phyloP scores from a whole-genome alignment of 768 basidiomycete genomes.

The Boletus fagicola region DNA sequence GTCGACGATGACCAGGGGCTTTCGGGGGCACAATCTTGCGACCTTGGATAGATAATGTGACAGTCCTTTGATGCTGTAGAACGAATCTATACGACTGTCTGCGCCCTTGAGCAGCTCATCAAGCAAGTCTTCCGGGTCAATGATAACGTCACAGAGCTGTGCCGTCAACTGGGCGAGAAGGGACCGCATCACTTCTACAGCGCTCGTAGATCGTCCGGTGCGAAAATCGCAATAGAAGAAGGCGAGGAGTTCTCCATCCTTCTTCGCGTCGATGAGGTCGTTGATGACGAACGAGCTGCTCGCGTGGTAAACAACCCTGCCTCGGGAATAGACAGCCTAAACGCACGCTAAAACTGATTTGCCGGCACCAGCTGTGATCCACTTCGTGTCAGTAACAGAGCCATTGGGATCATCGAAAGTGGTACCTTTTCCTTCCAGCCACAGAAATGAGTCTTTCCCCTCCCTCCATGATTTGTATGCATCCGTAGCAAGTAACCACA shows the following conservation, averaged over 20 bases:
- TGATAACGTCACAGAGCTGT: not conserved
- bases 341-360: conserved; percentile 4
- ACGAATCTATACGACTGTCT: too few relatives aligned
- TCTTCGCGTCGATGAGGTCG: not conserved
- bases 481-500: conserved; percentile 7
- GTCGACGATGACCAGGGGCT: too few relatives aligned
- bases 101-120: too few relatives aligned
- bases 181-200: conserved; percentile 18
- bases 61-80: too few relatives aligned
- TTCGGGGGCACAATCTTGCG: too few relatives aligned
- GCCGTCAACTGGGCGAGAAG: conserved; percentile 18
- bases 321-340: too few relatives aligned
- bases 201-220: conserved; percentile 1
- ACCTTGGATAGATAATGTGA: too few relatives aligned
- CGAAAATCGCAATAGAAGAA: conserved; percentile 29
- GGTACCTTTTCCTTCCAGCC: conserved; percentile 19
- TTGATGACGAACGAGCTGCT: not conserved
- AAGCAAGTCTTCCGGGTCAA: too few relatives aligned
- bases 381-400: not conserved
- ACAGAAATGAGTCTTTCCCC: conserved; percentile 7
- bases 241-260: not conserved
- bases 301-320: not conserved
- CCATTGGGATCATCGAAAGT: not conserved
- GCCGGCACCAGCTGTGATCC: conserved; percentile 1
- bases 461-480: conserved; percentile 7